Conservation (phyloP, 805 yeast species). For the Ogataea parapolymorpha region DNA sequence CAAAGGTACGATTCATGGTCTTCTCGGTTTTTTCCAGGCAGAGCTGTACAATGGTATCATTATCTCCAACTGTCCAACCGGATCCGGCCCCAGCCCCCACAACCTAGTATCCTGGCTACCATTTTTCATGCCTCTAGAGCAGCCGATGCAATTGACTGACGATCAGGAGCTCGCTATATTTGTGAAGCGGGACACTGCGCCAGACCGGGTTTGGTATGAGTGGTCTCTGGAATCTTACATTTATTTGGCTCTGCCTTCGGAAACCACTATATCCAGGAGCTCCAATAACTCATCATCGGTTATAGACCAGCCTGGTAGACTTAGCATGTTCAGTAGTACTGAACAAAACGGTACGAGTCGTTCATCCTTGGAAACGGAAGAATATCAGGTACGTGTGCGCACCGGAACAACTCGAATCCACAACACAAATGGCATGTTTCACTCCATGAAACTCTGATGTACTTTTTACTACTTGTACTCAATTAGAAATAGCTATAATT, state of each 20-base stretch:
- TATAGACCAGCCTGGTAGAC: slow-evolving; percentile 2
- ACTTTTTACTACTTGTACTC: not conserved
- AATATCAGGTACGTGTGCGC: slow-evolving; percentile 40
- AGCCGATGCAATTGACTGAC: slow-evolving; percentile 50
- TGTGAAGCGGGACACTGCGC: slow-evolving; percentile 45
- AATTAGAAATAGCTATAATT: not conserved
- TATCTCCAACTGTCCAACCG: slow-evolving; percentile 48
- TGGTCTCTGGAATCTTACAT: slow-evolving; percentile 59
- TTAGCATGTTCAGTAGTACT: slow-evolving; percentile 7
- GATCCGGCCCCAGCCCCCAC: slow-evolving; percentile 34
- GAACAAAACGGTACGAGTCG: slow-evolving; percentile 7
- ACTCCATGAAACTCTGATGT: slow-evolving; percentile 23
- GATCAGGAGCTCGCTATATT: slow-evolving; percentile 53
- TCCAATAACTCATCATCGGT: slow-evolving; percentile 8
- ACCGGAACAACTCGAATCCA: slow-evolving; percentile 41
- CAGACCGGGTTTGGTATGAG: slow-evolving; percentile 57
- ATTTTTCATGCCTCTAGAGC: slow-evolving; percentile 54
- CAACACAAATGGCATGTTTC: slow-evolving; percentile 36
- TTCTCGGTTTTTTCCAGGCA: slow-evolving; percentile 74
- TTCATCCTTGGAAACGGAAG: slow-evolving; percentile 24
- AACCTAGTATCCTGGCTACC: slow-evolving; percentile 68
- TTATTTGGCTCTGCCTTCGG: slow-evolving; percentile 31
- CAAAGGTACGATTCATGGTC: slow-evolving; percentile 63
- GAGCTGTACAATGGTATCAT: slow-evolving; percentile 56
- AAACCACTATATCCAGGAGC: slow-evolving; percentile 13